Base-by-base conservation (phyloP, 1,284 basidiomycete species). In the Fomitopsis betulina region DNA sequence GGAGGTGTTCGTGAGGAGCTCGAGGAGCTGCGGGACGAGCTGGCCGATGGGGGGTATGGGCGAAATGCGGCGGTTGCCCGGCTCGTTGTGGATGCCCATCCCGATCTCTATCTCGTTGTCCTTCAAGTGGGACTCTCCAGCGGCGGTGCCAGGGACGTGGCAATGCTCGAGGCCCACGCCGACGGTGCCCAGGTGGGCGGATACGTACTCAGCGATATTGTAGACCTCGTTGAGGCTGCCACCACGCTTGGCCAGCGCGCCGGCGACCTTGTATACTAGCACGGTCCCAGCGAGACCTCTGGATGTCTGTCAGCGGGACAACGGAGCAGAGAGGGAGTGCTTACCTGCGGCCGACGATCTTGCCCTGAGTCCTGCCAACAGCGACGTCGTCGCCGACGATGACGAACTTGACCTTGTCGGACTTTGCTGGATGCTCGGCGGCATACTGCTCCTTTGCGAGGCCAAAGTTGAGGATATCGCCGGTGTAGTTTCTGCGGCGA, bases 131-230 rank as follows among this genome's bases (percentile, higher is more conserved):
- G 83, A 82, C 51, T 84, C 75, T 2, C 77, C 72, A 2, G 81
- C 68, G 0, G 84, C 84, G 1, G 93, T 95, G 19, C 93, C 94
- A 6, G 93, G 91, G 55, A 94, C 93, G 72, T 96, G 93, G 65
- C 91, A 94, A 72, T 97, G 95, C 50, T 94, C 94, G 47, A 96
- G 80, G n/a, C 92, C 93, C 51, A 91, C 89, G 47, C 95, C 96
- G 61, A 96, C 86, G 1, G 94, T 95, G 5, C 84, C 94, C 15
- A 91, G 72, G 50, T 81, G 79, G 9, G 80, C 77, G 1, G 88
- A 79, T 33, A 89, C 81, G 74, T 83, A 87, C 69, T 89, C 79
- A 0, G 93, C 89, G 10, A 89, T 65, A 35, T 75, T 71, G 70
- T 90, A 83, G 7, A 96, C 91, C 55, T 90, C 82, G 53, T 91